Evolutionary conservation across 345 rosid genomes (phyloP), one percentile per base, ranked within the genome.

Genomic region (Rubroshorea leprosula): DNA sequence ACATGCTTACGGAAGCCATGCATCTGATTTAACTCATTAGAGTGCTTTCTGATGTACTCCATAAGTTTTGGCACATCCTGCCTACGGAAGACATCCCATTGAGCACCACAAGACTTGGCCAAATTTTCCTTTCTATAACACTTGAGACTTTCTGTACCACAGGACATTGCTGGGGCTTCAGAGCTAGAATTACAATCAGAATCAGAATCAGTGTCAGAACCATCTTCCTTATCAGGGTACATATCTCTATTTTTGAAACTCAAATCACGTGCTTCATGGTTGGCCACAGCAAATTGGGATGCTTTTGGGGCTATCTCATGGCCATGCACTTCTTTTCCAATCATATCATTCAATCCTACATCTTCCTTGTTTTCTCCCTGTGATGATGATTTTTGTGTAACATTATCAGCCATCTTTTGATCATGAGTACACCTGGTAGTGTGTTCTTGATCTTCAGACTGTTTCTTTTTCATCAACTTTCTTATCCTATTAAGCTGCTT

Each of bases 61-160:
- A 79, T 67, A 58, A 93, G 85, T 74, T 83, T 83, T 39, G 87
- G 90, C 62, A 82, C 89, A 75, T 93, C 99, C 74, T 83, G 87
- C 64, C 83, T 79, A 58, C 84, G 90, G 63, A 93, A 93, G 65
- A 89, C 84, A 78, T 89, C 99, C 99, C 99, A 93, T 49, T 70
- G 84, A 23, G 87, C 95, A 68, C 99, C 95, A 56, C 78, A 82
- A 41, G 88, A 67, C 52, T 65, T 72, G 24, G 66, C 74, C 54
- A 65, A 15, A 4, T 53, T 63, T 66, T 70, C 78, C 68, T 63
- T 68, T 71, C 53, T 54, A 55, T 54, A 58, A 54, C 63, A 58
- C 38, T 44, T 55, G 54, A 61, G 57, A 52, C 55, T 68, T 52
- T 78, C 80, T 43, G 61, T 68, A 73, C 50, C 65, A 51, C 45